Evolutionary conservation across 495 filamentous ascomycete genomes (phyloP), one percentile per base, ranked within the genome.

Genomic region (Aspergillus heteromorphus): DNA sequence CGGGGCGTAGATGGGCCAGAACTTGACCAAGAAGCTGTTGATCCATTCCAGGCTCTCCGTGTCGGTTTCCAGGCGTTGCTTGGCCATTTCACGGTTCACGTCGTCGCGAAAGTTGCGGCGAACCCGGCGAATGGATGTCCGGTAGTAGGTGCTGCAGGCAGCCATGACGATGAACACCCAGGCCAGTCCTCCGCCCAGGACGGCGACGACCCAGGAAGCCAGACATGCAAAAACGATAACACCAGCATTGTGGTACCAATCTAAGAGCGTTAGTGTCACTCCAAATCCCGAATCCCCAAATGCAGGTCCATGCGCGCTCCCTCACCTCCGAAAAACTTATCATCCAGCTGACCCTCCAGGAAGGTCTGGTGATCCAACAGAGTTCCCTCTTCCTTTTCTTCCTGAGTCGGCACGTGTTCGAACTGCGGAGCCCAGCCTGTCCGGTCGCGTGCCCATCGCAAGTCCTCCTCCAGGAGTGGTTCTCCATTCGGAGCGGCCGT

Each of bases 1-100:
- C 1, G 93, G 93, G 41, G 90, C 88, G 66, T 93, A 97, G 62
- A 99, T 99, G 18, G 93, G 93, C 93, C 93, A 99, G 73, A 99
- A 97, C 68, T 97, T 99, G 68, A 93, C 85, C 58, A 97, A 59
- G 73, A 97, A 97, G 68, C 91, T 95, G 77, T 99, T 99, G 62
- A 99, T 97, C 93, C 93, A 99, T 67, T 99, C 93, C 34, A 99
- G 72, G 61, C 86, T 92, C 71, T 99, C 93, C 21, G 83, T 86
- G 64, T 99, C 95, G 8, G 87, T 95, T 59, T 97, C 93, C 51
- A 99, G 74, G 53, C 81, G 88, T 64, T 83, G 83, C 67, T 97
- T 91, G 27, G 88, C 84, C 83, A 97, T 83, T 69, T 97, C 92
- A n/a, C 93, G 87, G 48, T 83, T 84, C 40, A 99, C 76, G 64